phyloP scores from a whole-genome alignment of 805 yeast species.

The Ogataea methanolica region DNA sequence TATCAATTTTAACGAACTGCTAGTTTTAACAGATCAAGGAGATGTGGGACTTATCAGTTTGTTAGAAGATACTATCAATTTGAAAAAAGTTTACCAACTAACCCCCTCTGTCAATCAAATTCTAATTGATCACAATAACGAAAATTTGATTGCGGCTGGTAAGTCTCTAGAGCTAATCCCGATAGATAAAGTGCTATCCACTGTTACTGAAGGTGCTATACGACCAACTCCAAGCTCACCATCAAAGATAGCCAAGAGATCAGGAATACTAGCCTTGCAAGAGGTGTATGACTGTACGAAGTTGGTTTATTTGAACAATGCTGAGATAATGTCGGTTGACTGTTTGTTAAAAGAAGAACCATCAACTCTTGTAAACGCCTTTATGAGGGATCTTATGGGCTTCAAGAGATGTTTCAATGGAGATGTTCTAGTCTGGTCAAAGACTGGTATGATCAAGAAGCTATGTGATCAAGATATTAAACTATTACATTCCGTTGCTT shows the following conservation, averaged over 20 bases:
- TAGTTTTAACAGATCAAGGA: slow-evolving; percentile 31
- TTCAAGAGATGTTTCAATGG: slow-evolving; percentile 31
- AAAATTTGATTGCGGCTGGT: slow-evolving; percentile 17
- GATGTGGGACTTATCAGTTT: slow-evolving; percentile 31
- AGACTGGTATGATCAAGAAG: slow-evolving; percentile 35
- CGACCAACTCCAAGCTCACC: slow-evolving; percentile 25
- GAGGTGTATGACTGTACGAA: slow-evolving; percentile 15
- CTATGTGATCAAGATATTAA: slow-evolving; percentile 13
- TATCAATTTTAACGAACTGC: slow-evolving; percentile 33
- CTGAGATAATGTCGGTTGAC: slow-evolving; percentile 31
- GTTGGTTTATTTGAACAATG: slow-evolving; percentile 33
- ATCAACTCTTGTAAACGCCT: slow-evolving; percentile 29
- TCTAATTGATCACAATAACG: slow-evolving; percentile 15
- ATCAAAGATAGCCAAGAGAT: slow-evolving; percentile 22
- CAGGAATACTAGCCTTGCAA: slow-evolving; percentile 31
- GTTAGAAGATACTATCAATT: slow-evolving; percentile 17
- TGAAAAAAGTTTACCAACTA: slow-evolving; percentile 19
- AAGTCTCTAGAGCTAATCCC: slow-evolving; percentile 9
- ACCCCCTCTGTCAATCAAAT: slow-evolving; percentile 18
- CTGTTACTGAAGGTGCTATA: slow-evolving; percentile 7
- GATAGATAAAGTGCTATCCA: slow-evolving; percentile 13
- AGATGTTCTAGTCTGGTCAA: slow-evolving; percentile 37
- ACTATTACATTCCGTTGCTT: slow-evolving; percentile 6
- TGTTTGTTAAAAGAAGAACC: slow-evolving; percentile 14
- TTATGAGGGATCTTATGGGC: slow-evolving; percentile 36